Evolutionary conservation across 306 rosid genomes (phyloP), one percentile per base, ranked within the genome.

Genomic region (Glycine tomentella): DNA sequence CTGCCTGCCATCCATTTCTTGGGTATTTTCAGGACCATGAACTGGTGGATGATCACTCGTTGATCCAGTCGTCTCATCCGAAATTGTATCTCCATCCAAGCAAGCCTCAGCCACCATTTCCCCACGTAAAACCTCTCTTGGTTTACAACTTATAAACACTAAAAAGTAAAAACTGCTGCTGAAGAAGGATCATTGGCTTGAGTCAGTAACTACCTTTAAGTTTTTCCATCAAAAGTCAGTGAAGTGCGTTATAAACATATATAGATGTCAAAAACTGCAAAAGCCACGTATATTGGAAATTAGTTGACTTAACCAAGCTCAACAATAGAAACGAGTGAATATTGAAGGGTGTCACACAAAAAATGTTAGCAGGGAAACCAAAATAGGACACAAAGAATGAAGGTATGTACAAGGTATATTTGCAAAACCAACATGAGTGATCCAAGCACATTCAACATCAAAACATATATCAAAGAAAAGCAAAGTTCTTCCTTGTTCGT

Each of bases 31-130:
- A 34, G 87, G 75, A 64, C 40, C 84, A 17, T 8, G 50, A 38
- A 69, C 77, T 38, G 65, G 56, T 64, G 75, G 25, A 75, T 83
- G 72, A 82, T 67, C 73, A 69, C 45, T 76, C 40, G 89, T 78
- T 45, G 90, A 78, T 81, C 86, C 82, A 65, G 65, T 50, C 75
- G n/a, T 80, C 17, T 84, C 85, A 14, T 70, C 69, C 31, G 67
- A 69, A 65, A 65, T 61, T 36, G 50, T 63, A 15, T 81, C 86
- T 61, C 72, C 87, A 33, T 84, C 84, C 50, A 70, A 62, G 31
- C 68, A 64, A n/a, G 79, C 75, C 70, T 79, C 82, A 17, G 57
- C 65, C 11, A 63, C 87, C 92, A 89, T 89, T 71, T 74, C 71
- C 52, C 16, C 42, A 14, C 50, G 46, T 4, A 81, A 20, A 69